These are phyloP conservation scores for Patellifolia procumbens DNA, from an alignment of 179 eudicot species.

Conservation along the genomic window DNA sequence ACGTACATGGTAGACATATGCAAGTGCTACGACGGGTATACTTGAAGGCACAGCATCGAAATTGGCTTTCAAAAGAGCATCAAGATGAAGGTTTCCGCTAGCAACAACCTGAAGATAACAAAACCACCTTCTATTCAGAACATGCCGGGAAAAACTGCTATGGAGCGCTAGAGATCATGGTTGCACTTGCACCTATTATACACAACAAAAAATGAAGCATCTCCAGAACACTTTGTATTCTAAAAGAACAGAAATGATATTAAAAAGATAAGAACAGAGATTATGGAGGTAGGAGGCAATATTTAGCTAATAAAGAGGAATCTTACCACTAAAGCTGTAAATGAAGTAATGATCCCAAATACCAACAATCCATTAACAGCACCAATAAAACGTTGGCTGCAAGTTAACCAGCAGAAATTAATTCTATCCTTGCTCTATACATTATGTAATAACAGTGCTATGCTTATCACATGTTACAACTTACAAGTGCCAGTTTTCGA, in stretches of 20 bases:
- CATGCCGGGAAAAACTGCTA: background rate
- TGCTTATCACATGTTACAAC: background rate
- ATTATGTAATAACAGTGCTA: background rate
- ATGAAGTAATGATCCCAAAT: constrained; percentile 72
- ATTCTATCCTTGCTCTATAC: constrained; percentile 5
- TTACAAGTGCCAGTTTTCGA: background rate
- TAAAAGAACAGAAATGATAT: background rate
- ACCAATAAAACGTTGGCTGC: constrained; percentile 86
- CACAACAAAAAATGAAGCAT: background rate
- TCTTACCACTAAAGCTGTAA: constrained; percentile 84
- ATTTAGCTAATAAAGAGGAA: constrained; percentile 13
- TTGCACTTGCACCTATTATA: background rate
- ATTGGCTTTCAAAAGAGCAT: constrained; percentile 82
- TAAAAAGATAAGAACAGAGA: background rate
- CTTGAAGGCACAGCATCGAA: constrained; percentile 82
- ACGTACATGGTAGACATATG: constrained; percentile 90
- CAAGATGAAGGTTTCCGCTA: constrained; percentile 80
- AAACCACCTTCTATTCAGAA: constrained; percentile 10
- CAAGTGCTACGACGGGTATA: constrained; percentile 85
- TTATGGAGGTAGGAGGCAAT: background rate
- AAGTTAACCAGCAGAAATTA: constrained; percentile 21
- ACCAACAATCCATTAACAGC: constrained; percentile 85
- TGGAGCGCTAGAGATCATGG: background rate
- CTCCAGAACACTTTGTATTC: no score
- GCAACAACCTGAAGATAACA: constrained; percentile 57